Evolutionary conservation across 176 grass and related monocot genomes (phyloP).

Genomic region (Cenchrus purpureus): DNA sequence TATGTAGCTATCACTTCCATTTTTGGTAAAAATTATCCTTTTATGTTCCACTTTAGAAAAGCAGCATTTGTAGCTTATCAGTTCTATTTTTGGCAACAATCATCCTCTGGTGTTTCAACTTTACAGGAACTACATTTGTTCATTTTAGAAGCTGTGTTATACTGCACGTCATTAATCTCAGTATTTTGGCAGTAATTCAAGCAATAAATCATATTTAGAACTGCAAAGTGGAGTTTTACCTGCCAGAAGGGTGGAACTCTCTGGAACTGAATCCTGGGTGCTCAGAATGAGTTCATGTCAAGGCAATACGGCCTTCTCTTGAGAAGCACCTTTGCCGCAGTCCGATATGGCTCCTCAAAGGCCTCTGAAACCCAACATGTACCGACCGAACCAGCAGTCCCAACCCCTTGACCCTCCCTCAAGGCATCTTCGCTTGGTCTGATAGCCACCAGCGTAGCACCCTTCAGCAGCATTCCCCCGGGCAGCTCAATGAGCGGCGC

Average conservation of each 20-base stretch:
- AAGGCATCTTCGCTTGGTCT: slow-evolving; percentile 62
- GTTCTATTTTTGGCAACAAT: not conserved
- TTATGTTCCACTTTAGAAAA: not conserved
- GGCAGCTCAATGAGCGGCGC: slow-evolving; percentile 68
- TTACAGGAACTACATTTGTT: not conserved
- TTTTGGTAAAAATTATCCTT: not conserved
- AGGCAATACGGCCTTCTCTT: slow-evolving; percentile 65
- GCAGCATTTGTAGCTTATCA: not conserved
- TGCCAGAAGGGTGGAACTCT: slow-evolving; percentile 11
- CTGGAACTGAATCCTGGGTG: not conserved
- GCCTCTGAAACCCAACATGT: slow-evolving; percentile 72
- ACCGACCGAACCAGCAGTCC: slow-evolving; percentile 36
- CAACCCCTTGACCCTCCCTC: slow-evolving; percentile 39
- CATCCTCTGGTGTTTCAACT: not conserved
- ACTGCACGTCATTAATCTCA: not conserved
- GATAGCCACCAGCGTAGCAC: slow-evolving; percentile 83
- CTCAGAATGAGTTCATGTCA: slow-evolving; percentile 98
- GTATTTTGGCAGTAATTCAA: not conserved
- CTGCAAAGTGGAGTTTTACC: slow-evolving; percentile 39
- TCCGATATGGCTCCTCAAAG: slow-evolving; percentile 83
- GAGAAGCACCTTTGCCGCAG: slow-evolving; percentile 67
- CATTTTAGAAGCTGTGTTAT: slow-evolving; percentile 9
- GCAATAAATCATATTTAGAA: slow-evolving; percentile 14
- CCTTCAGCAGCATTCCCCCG: slow-evolving; percentile 58
- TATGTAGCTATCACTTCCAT: not conserved